Conservation (phyloP, 2,329 filamentous ascomycete genomes). For the Gliomastix tumulicola region DNA sequence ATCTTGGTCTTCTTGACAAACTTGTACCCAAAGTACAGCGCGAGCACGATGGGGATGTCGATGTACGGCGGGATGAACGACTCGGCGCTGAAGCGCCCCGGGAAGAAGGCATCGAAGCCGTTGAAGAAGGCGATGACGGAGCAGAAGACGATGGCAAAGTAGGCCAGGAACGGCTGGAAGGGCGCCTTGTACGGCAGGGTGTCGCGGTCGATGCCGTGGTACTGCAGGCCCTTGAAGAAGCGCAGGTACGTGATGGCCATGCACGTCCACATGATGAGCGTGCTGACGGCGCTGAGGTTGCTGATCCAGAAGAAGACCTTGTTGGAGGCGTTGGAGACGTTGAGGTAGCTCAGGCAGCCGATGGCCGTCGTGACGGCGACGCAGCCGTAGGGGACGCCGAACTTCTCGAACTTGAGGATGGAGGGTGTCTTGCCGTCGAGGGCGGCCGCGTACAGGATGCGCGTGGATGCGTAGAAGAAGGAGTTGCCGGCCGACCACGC, state of each 20-base stretch:
- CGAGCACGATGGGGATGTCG: constrained; percentile 61
- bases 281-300: constrained; percentile 59
- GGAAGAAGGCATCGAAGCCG: constrained; percentile 67
- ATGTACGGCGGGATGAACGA: constrained; percentile 63
- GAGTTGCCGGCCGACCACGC: constrained; percentile 53
- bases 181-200: constrained; percentile 58
- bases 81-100: constrained; percentile 33
- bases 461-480: constrained; percentile 44
- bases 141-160: constrained; percentile 52
- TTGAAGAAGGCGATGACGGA: constrained; percentile 63
- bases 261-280: constrained; percentile 61
- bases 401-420: constrained; percentile 21
- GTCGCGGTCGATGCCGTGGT: constrained; percentile 58
- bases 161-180: constrained; percentile 64
- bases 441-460: constrained; percentile 39
- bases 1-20: constrained; percentile 52
- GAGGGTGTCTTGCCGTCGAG: constrained; percentile 31
- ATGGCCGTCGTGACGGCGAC: constrained; percentile 39
- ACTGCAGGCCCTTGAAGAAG: constrained; percentile 59
- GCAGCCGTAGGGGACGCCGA: constrained; percentile 20
- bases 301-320: constrained; percentile 58
- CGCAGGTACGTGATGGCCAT: constrained; percentile 63
- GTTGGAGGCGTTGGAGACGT: constrained; percentile 49
- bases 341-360: constrained; percentile 54
- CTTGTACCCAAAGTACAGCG: constrained; percentile 59